These are phyloP conservation scores for Pyracantha coccinea DNA, from an alignment of 331 rosid species.

Conservation along the genomic window DNA sequence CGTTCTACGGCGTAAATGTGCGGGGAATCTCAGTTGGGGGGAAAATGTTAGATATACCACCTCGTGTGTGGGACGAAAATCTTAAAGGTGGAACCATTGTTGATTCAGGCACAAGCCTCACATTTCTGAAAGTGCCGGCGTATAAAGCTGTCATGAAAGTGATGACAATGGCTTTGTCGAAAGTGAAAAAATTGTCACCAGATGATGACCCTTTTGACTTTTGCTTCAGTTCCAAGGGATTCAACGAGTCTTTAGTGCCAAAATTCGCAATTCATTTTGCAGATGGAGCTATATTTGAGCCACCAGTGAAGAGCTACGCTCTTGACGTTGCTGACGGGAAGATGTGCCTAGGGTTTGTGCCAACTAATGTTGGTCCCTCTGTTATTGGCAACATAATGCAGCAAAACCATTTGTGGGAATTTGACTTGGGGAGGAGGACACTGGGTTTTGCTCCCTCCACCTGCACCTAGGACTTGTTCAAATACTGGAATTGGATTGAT, in stretches of 20 bases:
- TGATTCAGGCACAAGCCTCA: slow-evolving; percentile 68
- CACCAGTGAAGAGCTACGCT: slow-evolving; percentile 59
- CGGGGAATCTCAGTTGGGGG: slow-evolving; percentile 40
- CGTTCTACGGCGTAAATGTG: slow-evolving; percentile 44
- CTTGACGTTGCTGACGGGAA: slow-evolving; percentile 19
- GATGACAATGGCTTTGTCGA: slow-evolving; percentile 10
- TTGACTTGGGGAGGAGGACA: slow-evolving; percentile 33
- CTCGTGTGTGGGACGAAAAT: slow-evolving; percentile 30
- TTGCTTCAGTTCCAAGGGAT: slow-evolving; percentile 43
- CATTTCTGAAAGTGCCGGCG: slow-evolving; percentile 26
- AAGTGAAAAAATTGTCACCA: background rate
- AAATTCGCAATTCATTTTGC: slow-evolving; percentile 51
- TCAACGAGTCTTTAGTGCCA: slow-evolving; percentile 24
- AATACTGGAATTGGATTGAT: background rate
- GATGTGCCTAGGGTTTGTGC: slow-evolving; percentile 56
- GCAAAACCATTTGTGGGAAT: slow-evolving; percentile 69
- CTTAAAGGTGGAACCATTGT: slow-evolving; percentile 46
- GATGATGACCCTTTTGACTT: slow-evolving; percentile 18
- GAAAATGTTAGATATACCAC: slow-evolving; percentile 38
- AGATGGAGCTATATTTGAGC: slow-evolving; percentile 47
- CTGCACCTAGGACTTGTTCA: slow-evolving; percentile 30
- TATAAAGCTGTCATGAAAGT: slow-evolving; percentile 26
- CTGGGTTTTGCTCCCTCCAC: slow-evolving; percentile 55
- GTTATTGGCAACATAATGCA: slow-evolving; percentile 75
- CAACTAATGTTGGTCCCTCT: slow-evolving; percentile 3